A percentile compares a stretch with the other conserved stretches of the same genome.
Evolutionary conservation across 495 filamentous ascomycete species (phyloP).

Genomic region (Podospora conica): DNA sequence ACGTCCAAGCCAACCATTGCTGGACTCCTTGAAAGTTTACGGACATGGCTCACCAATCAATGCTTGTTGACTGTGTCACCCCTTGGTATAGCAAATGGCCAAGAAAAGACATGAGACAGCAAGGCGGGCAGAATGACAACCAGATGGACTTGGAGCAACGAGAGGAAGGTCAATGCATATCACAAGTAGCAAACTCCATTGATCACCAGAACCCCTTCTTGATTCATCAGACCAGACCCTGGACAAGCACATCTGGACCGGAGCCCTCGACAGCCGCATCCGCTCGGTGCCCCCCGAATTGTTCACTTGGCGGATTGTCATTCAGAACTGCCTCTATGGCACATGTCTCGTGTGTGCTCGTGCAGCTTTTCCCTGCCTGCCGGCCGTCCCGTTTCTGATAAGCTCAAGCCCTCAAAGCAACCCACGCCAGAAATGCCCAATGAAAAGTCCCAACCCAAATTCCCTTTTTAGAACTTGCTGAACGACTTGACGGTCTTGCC

Average conservation of each 20-base stretch:
- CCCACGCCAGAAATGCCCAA: conserved; percentile 49
- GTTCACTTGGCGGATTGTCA: conserved; percentile 32
- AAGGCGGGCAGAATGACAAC: too few relatives aligned
- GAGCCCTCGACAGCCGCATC: neutral
- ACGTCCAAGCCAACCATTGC: too few relatives aligned
- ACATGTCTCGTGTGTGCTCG: conserved; percentile 32
- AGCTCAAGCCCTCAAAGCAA: conserved; percentile 45
- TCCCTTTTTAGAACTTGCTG: conserved; percentile 80
- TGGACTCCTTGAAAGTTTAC: too few relatives aligned
- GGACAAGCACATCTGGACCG: neutral
- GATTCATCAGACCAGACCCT: neutral
- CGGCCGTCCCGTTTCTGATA: conserved; percentile 44
- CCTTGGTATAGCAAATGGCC: too few relatives aligned
- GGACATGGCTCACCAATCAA: too few relatives aligned
- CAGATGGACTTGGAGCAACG: too few relatives aligned
- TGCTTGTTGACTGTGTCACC: too few relatives aligned
- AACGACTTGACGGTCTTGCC: conserved; percentile 97
- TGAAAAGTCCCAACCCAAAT: conserved; percentile 26
- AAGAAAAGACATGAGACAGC: too few relatives aligned
- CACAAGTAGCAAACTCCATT: neutral
- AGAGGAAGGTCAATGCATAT: too few relatives aligned
- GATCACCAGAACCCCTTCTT: neutral
- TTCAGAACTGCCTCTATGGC: conserved; percentile 45
- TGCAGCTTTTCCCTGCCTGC: conserved; percentile 38
- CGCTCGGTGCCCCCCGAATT: conserved; percentile 5